Evolutionary conservation across 2,329 filamentous ascomycete genomes (phyloP).

Genomic region (Epicoccum nigrum): DNA sequence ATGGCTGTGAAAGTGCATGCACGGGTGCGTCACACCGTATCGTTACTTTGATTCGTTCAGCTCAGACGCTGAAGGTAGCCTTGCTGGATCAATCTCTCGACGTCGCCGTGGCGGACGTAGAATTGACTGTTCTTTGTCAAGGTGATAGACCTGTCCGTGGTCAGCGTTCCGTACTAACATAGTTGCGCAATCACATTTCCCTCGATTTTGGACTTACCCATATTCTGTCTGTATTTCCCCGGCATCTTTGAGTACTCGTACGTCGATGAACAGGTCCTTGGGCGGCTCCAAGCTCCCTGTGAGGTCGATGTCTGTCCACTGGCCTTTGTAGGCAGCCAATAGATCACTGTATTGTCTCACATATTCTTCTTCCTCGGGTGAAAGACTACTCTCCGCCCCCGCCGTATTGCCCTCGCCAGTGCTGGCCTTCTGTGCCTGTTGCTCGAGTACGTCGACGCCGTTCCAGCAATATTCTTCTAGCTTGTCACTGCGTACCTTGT

Average conservation of each 20-base stretch:
- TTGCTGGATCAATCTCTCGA: conserved; percentile 90
- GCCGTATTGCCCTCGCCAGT: conserved; percentile 54
- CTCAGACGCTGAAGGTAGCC: conserved; percentile 91
- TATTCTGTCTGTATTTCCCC: conserved; percentile 99
- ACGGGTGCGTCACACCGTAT: not conserved
- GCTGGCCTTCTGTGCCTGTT: conserved; percentile 48
- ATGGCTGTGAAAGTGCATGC: not conserved
- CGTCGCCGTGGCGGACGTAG: conserved; percentile 93
- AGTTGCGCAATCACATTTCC: not conserved
- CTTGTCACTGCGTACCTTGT: conserved; percentile 87
- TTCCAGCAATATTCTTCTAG: conserved; percentile 94
- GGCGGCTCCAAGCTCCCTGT: conserved; percentile 93
- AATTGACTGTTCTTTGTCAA: conserved; percentile 98
- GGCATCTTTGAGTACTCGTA: conserved; percentile 92
- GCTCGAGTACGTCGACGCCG: conserved; percentile 80
- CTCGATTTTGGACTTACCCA: conserved; percentile 67
- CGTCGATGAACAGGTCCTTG: conserved; percentile 95
- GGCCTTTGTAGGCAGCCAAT: conserved; percentile 93
- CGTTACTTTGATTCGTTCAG: conserved; percentile 56
- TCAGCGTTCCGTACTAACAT: not conserved
- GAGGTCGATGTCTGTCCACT: conserved; percentile 97
- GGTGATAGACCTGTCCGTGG: conserved; percentile 75
- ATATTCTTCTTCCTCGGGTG: conserved; percentile 96
- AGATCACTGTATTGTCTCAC: conserved; percentile 90
- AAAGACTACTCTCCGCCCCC: conserved; percentile 73